Evolutionary conservation across 2,329 filamentous ascomycete genomes (phyloP), one percentile per base, ranked within the genome.

Genomic region (Thelonectria rubi): DNA sequence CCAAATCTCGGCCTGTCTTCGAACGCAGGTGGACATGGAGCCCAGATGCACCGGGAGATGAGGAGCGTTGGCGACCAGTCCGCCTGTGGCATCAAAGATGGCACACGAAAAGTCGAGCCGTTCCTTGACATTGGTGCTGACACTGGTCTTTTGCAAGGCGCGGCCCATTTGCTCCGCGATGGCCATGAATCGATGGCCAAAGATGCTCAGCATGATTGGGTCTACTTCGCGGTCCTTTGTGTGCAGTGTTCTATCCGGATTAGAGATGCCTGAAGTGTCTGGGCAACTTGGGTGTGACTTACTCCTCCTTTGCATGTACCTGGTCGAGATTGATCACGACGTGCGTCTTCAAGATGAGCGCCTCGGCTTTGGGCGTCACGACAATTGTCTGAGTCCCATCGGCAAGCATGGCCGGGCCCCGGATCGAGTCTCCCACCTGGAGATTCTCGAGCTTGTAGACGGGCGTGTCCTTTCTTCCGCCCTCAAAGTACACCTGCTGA

Each of bases 351-450:
- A 97, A 88, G 32, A 97, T 83, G 21, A 93, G 78, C 0, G 94
- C 94, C 20, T 87, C 86, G 2, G 93, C 87, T 30, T 86, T 86
- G 0, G 94, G 94, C 0, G 92, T 91, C 3, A 97, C 88, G 0
- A 97, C 92, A 64, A 98, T 95, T 0, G 94, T 98, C 77, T 97
- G 94, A 1, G 91, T 94, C 9, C 90, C 90, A 72, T 94, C 94
- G 2, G 92, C 92, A 60, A 97, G 84, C 77, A 97, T 92, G 0
- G 93, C 93, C 1, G 94, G 94, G 0, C 94, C 94, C 50, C 84
- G 81, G 55, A 97, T 81, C 18, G 87, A 86, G 63, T 93, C 88
- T 2, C 93, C 92, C 6, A 92, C 82, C 1, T 82, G 79, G 11
- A 97, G 81, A 61, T 92, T 86, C 64, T 91, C 88, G 0, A 97